These are phyloP conservation scores for Rhizopogon roseolus DNA, from an alignment of 768 basidiomycete genomes.

Conservation along the genomic window DNA sequence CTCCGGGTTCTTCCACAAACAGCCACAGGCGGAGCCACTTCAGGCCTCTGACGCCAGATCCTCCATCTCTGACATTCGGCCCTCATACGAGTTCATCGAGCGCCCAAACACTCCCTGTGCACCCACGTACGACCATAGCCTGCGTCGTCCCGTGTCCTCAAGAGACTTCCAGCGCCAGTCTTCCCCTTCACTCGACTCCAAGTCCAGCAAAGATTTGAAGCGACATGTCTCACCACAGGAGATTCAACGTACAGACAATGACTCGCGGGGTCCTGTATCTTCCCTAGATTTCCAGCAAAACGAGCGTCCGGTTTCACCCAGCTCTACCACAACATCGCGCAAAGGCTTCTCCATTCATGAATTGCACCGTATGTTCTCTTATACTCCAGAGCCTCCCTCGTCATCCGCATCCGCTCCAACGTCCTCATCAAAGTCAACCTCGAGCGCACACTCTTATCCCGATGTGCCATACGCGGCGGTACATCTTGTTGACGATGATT, in stretches of 20 bases:
- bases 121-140: conserved; percentile 10
- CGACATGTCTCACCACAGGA: not conserved
- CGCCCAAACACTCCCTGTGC: conserved; percentile 9
- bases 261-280: conserved; percentile 1
- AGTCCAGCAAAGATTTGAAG: not conserved
- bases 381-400: conserved; percentile 11
- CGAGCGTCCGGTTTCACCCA: conserved; percentile 28
- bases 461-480: conserved; percentile 14
- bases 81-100: conserved; percentile 4
- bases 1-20: conserved; percentile 17
- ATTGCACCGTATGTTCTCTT: conserved; percentile 28
- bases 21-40: conserved; percentile 12
- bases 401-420: conserved; percentile 2
- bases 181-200: not conserved
- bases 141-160: conserved; percentile 5
- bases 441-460: conserved; percentile 2
- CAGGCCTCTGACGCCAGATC: conserved; percentile 21
- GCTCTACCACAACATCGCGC: conserved; percentile 24
- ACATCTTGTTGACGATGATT: conserved; percentile 14
- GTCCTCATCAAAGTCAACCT: conserved; percentile 11
- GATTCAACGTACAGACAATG: not conserved
- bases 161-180: not conserved
- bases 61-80: conserved; percentile 12
- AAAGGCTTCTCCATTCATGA: conserved; percentile 32
- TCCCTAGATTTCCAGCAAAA: conserved; percentile 4